Evolutionary conservation across 1,284 basidiomycete species (phyloP), one percentile per base, ranked within the genome.

Genomic region (Melampsora occidentalis): DNA sequence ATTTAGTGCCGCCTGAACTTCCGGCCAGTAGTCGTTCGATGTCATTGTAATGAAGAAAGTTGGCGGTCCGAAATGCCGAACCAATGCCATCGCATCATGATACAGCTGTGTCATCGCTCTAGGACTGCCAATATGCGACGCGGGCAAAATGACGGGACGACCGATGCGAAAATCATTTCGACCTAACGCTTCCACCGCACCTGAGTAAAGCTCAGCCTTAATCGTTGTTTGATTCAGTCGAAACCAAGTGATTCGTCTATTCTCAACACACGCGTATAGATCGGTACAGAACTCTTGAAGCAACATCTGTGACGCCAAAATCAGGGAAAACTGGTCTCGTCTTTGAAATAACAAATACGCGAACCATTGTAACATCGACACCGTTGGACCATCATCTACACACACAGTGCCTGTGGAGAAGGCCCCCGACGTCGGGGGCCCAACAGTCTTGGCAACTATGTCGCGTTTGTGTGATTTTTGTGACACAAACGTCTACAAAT

Each of bases 201-300:
- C 25, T 25, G 35, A 14, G 35, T 70, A 70, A 14, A 70, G 57
- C 3, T 70, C 53, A 10, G 39, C 49, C 18, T 70, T 59, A 2
- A 70, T 5, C 14, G n/a, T n/a, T 1, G 4, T n/a, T 33, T 70
- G 68, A 22, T 70, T 61, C 28, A 39, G 35, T 22, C 68, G 1
- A n/a, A 61, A n/a, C 4, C 35, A 70, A 9, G 57, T 20, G 0
- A 85, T 79, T 2, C 80, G 71, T 39, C 77, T 46, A 59, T 82
- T 80, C 49, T 67, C 65, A n/a, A 67, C 65, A 28, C 65, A 67
- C 2, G 49, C n/a, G 22, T 49, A 67, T 22, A 67, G 14, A 42
- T 67, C 42, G 0, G 25, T 28, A 5, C 28, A 18, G 25, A 67
- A 67, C 28, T 67, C 65, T 28, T 67, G 65, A 28, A 67, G 49